phyloP scores from a whole-genome alignment of 2,329 filamentous ascomycete genomes.

The Venturia asperata region DNA sequence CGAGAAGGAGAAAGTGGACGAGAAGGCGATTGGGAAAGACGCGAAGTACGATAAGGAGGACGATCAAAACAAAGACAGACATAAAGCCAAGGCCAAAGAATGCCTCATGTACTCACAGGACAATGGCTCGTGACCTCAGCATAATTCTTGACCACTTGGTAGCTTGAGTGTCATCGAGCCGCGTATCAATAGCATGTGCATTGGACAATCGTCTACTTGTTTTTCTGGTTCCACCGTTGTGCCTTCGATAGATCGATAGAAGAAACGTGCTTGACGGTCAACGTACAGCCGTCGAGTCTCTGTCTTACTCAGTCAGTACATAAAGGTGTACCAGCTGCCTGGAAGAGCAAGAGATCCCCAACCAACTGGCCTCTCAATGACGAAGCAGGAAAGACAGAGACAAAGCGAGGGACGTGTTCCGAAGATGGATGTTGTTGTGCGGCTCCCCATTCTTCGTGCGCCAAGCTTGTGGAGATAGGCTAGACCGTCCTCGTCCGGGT shows the following conservation, averaged over 20 bases:
- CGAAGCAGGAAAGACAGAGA: background rate
- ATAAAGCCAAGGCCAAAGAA: background rate
- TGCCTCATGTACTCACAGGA: background rate
- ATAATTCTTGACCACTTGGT: background rate
- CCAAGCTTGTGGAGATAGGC: no score
- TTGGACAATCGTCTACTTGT: background rate
- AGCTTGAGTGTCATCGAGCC: background rate
- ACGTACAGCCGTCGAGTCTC: background rate
- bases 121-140: background rate
- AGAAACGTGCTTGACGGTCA: background rate
- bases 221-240: background rate
- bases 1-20: background rate
- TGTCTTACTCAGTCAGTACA: background rate
- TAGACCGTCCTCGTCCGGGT: no score
- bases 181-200: background rate
- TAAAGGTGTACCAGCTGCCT: background rate
- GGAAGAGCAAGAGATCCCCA: background rate
- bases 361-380: background rate
- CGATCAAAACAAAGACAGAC: no score
- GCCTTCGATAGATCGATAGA: background rate
- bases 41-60: no score
- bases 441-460: background rate
- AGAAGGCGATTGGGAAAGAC: no score
- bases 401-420: background rate
- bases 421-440: constrained; percentile 5